Conservation (phyloP, 805 yeast genomes). For the Wickerhamiella australiensis region DNA sequence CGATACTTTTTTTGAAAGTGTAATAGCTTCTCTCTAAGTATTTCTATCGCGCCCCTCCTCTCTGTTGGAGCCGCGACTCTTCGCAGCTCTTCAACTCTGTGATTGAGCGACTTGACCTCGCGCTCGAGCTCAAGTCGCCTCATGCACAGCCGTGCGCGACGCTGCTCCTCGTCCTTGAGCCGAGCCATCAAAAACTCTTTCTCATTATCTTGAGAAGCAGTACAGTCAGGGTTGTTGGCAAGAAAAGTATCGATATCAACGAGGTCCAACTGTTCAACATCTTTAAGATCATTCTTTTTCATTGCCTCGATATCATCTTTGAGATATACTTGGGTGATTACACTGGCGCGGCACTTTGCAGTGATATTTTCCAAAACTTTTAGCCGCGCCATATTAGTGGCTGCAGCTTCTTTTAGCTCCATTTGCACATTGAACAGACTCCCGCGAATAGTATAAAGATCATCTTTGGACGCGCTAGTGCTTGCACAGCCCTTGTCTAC, state of each 20-base stretch:
- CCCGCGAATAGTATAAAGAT: background rate
- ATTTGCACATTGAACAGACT: background rate
- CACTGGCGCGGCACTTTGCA: background rate
- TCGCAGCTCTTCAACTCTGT: background rate
- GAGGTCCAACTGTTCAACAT: background rate
- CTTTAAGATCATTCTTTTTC: background rate
- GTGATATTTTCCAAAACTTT: background rate
- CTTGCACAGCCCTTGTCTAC: background rate
- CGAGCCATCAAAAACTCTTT: background rate
- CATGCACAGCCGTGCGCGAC: background rate
- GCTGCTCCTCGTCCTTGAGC: background rate
- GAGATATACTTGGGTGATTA: background rate
- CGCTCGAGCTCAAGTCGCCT: background rate
- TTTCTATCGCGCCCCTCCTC: background rate
- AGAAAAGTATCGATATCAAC: conserved; percentile 1
- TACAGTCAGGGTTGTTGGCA: background rate
- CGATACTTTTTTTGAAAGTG: background rate
- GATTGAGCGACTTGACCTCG: background rate
- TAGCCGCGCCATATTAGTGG: background rate
- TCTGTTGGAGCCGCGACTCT: background rate
- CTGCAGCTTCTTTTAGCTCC: background rate
- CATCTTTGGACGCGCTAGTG: background rate
- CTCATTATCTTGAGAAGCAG: background rate
- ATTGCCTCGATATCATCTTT: background rate
- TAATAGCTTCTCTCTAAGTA: background rate